phyloP scores from a whole-genome alignment of 192 early-diverging fungal genomes.

The Cladochytrium replicatum region DNA sequence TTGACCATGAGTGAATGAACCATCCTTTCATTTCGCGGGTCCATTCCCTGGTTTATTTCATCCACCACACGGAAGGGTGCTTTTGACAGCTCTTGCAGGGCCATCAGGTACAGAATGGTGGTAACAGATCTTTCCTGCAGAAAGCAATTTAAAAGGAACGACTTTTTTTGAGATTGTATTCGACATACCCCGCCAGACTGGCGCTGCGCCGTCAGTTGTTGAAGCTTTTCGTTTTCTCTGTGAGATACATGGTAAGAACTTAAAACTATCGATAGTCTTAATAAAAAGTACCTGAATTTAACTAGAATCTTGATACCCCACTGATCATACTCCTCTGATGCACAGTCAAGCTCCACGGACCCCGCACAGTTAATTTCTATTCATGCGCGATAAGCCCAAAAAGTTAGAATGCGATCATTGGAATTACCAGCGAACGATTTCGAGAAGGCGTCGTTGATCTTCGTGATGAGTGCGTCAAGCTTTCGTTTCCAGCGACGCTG shows the following conservation, averaged over 20 bases:
- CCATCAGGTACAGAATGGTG: conserved; percentile 91
- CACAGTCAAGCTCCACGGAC: conserved; percentile 55
- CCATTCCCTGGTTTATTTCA: conserved; percentile 99
- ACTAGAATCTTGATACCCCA: conserved; percentile 95
- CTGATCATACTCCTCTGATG: conserved; percentile 66
- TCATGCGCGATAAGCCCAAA: background rate
- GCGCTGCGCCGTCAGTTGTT: conserved; percentile 73
- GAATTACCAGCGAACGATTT: conserved; percentile 56
- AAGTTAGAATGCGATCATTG: conserved; percentile 11
- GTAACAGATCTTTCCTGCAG: conserved; percentile 82
- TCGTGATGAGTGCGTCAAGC: conserved; percentile 44
- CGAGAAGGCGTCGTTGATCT: conserved; percentile 61
- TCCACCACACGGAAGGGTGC: conserved; percentile 97
- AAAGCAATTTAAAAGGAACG: conserved; percentile 5
- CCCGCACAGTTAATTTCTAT: conserved; percentile 69
- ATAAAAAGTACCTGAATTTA: conserved; percentile 62
- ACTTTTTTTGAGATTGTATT: background rate
- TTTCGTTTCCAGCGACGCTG: conserved; percentile 59
- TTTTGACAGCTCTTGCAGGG: conserved; percentile 76
- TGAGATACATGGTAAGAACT: background rate
- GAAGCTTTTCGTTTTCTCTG: conserved; percentile 69
- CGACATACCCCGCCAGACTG: conserved; percentile 83
- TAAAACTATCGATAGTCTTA: background rate
- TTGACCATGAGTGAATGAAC: conserved; percentile 87
- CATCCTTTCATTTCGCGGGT: conserved; percentile 89